A percentile compares a stretch with the other conserved stretches of the same genome.
Evolutionary conservation across 305 asterid genomes (phyloP).

Genomic region (Fraxinus angustifolia): DNA sequence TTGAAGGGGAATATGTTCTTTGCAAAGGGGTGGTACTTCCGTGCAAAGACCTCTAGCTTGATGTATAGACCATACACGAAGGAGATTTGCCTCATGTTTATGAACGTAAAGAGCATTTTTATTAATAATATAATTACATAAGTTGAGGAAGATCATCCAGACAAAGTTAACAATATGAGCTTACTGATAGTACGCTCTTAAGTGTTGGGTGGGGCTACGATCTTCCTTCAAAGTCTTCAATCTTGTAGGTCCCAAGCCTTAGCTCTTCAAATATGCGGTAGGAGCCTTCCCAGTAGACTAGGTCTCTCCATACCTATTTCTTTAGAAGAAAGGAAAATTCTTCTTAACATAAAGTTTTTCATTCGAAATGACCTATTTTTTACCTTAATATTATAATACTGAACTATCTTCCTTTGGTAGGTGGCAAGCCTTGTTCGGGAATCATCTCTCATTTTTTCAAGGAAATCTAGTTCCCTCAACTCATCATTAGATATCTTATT

Average conservation of each 20-base stretch:
- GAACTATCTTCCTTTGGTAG: not conserved
- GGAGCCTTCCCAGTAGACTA: not conserved
- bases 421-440: not conserved
- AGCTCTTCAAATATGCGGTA: not conserved
- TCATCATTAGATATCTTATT: too few relatives aligned
- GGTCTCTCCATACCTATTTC: not conserved
- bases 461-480: not conserved
- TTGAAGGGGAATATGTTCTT: too few relatives aligned
- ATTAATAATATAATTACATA: not conserved
- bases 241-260: not conserved
- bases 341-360: not conserved
- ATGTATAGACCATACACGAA: not conserved
- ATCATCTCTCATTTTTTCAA: not conserved
- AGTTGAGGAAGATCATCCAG: not conserved
- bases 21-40: not conserved
- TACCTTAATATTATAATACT: not conserved
- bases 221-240: not conserved
- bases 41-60: not conserved
- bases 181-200: not conserved
- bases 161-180: not conserved
- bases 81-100: not conserved
- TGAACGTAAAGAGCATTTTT: not conserved
- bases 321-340: not conserved
- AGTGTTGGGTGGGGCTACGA: not conserved
- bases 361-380: too few relatives aligned